Base-by-base conservation (phyloP, 352 stramenopile species). In the Globisporangium radiosum region DNA sequence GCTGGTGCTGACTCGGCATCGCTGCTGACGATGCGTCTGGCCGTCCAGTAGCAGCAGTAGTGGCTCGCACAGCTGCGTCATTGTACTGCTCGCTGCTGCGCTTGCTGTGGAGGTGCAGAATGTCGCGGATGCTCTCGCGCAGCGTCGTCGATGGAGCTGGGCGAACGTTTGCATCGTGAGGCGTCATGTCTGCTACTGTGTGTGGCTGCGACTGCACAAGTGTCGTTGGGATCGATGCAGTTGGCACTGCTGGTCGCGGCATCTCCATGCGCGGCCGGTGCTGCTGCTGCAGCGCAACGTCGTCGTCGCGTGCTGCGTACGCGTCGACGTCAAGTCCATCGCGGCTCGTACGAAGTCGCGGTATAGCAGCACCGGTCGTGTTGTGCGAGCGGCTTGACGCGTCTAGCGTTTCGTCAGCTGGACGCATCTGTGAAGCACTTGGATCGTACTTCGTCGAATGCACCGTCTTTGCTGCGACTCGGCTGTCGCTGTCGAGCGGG, bases 191-290 rank as follows among this genome's bases (percentile, higher is more conserved):
- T 33, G 25, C 25, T 2, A 33, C 25, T 33, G 25, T 33, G 25
- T 33, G 25, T 44, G 40, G 40, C 40, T 8, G 40, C 40, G 40
- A n/a, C 15, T n/a, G 5, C n/a, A 8, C n/a, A 33, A 50, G 45
- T 33, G 45, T 50, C 45, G 45, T 33, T 14, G 17, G 14, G 0
- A 50, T 36, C 7, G 19, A 11, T 33, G 40, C 17, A 25, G 25
- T n/a, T 33, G 36, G 25, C 5, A 45, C 39, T 8, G 48, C 47
- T 9, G 58, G 58, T n/a, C 51, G 58, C 0, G 58, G 58, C 58
- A 63, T 63, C 51, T 57, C 58, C 50, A 63, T 57, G 13, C 58
- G 36, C 11, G 14, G 17, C 11, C 14, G n/a, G n/a, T 39, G 53
- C 9, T 17, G 38, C 13, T 47, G 15, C 4, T 43, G 52, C 5